Evolutionary conservation across 805 yeast genomes (phyloP).

Genomic region (Barnettozyma californica): DNA sequence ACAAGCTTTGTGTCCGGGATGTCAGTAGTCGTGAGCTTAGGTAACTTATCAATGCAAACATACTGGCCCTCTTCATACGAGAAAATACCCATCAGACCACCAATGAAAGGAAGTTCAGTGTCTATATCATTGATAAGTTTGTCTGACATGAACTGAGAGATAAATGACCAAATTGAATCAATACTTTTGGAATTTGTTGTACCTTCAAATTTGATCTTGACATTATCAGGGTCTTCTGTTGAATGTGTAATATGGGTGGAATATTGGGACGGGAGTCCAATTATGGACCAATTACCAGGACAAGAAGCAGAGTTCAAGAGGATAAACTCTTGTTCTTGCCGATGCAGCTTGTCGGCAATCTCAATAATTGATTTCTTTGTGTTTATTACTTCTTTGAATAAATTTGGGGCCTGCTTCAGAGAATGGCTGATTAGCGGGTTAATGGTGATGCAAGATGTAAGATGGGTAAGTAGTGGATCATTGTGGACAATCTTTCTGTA

Average conservation of each 20-base stretch:
- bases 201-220: constrained; percentile 4
- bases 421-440: constrained; percentile 13
- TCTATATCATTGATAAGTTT: constrained; percentile 17
- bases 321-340: constrained; percentile 40
- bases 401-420: background rate
- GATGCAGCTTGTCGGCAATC: constrained; percentile 44
- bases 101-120: constrained; percentile 65
- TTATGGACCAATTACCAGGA: constrained; percentile 86
- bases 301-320: constrained; percentile 71
- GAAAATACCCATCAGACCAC: constrained; percentile 85
- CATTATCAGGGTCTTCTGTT: constrained; percentile 30
- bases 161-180: constrained; percentile 45
- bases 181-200: background rate
- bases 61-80: constrained; percentile 84
- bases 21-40: constrained; percentile 32
- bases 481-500: constrained; percentile 18
- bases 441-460: constrained; percentile 10
- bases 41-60: constrained; percentile 25
- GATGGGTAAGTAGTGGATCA: constrained; percentile 6
- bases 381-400: constrained; percentile 1
- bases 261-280: constrained; percentile 56
- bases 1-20: constrained; percentile 75
- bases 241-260: constrained; percentile 57
- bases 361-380: constrained; percentile 31
- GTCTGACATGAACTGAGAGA: constrained; percentile 44